A percentile compares a stretch with the other conserved stretches of the same genome.
Evolutionary conservation across 73 alveolate species (phyloP).

Genomic region (Tetrahymena elliotti): DNA sequence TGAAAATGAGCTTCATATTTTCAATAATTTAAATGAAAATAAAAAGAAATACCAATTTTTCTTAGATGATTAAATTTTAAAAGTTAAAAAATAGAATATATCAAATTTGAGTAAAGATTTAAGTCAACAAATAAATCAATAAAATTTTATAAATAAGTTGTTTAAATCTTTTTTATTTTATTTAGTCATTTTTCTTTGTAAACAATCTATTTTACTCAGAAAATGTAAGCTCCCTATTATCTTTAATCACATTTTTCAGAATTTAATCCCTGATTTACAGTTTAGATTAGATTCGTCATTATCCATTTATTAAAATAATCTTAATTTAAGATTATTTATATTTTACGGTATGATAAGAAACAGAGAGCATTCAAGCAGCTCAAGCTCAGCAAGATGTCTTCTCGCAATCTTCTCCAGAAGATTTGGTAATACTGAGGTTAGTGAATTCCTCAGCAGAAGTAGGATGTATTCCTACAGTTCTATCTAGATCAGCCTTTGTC

Average conservation of each 20-base stretch:
- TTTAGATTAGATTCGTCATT: background rate
- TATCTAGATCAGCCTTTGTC: conserved; percentile 78
- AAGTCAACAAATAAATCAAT: no score
- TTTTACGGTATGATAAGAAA: background rate
- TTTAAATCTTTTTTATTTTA: no score
- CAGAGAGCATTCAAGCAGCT: conserved; percentile 13
- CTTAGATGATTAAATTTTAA: no score
- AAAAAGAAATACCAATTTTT: no score
- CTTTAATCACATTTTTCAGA: background rate
- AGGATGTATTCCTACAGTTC: conserved; percentile 94
- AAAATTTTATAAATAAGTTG: no score
- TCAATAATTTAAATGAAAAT: no score
- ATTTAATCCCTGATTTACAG: background rate
- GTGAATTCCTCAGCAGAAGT: conserved; percentile 92
- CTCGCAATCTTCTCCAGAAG: conserved; percentile 73
- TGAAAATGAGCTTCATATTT: no score
- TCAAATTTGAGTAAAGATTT: no score
- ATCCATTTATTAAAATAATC: background rate
- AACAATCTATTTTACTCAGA: background rate
- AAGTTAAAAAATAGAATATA: no score
- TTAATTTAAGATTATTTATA: background rate
- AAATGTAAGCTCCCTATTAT: background rate
- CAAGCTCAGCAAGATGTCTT: conserved; percentile 95
- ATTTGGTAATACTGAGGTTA: conserved; percentile 65
- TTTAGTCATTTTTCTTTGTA: background rate